Conservation (phyloP, 2,329 filamentous ascomycete genomes). For the Claviceps africana region DNA sequence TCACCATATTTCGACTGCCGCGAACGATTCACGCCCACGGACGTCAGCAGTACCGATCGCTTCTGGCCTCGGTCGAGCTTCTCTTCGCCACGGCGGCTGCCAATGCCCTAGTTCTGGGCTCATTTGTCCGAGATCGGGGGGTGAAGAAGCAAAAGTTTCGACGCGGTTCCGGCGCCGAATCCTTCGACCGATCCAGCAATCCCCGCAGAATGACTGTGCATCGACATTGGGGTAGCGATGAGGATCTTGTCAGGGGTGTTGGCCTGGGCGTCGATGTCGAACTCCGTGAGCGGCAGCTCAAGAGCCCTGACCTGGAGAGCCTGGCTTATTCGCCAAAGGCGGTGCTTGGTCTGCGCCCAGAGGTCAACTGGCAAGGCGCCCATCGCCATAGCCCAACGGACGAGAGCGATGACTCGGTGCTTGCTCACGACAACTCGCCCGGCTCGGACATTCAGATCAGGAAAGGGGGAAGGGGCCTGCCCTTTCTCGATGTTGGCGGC, state of each 20-base stretch:
- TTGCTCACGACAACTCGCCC: slow-evolving; percentile 21
- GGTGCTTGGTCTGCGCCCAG: slow-evolving; percentile 19
- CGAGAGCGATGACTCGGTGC: slow-evolving; percentile 31
- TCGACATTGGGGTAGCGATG: slow-evolving; percentile 75
- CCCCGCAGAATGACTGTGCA: slow-evolving; percentile 36
- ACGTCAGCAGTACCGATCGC: slow-evolving; percentile 72
- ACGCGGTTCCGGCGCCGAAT: slow-evolving; percentile 47
- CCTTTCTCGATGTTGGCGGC: slow-evolving; percentile 77
- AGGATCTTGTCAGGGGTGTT: slow-evolving; percentile 70
- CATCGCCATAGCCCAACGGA: slow-evolving; percentile 23
- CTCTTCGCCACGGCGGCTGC: slow-evolving; percentile 76
- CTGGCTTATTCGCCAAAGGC: slow-evolving; percentile 24
- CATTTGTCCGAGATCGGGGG: slow-evolving; percentile 81
- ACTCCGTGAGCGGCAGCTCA: slow-evolving; percentile 26
- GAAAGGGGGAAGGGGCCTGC: slow-evolving; percentile 36
- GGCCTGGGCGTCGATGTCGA: slow-evolving; percentile 52
- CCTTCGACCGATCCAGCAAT: slow-evolving; percentile 35
- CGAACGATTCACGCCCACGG: slow-evolving; percentile 58
- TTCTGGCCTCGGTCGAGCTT: slow-evolving; percentile 81
- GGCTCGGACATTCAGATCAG: slow-evolving; percentile 12
- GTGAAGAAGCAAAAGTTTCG: slow-evolving; percentile 81
- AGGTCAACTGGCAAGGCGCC: slow-evolving; percentile 35
- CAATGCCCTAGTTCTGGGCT: slow-evolving; percentile 80
- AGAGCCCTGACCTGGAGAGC: slow-evolving; percentile 15
- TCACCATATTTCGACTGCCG: slow-evolving; percentile 71